These are phyloP conservation scores for Zygosaccharomyces sapae DNA, from an alignment of 1,139 yeast genomes.

Conservation along the genomic window DNA sequence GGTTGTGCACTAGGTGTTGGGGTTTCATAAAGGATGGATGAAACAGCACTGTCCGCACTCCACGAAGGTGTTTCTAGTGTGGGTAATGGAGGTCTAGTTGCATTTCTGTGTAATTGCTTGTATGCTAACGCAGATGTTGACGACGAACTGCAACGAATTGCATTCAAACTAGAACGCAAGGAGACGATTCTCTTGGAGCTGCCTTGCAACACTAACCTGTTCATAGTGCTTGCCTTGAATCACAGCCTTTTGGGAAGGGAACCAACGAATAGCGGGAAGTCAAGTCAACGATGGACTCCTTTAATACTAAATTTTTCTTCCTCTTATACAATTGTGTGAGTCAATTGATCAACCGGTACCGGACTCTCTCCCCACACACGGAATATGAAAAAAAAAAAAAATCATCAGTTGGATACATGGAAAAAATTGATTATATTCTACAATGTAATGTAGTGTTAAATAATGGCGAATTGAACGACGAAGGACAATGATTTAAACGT, in stretches of 20 bases:
- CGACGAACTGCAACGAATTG: conserved; percentile 37
- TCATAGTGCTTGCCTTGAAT: too few species aligned
- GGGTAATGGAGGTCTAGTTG: conserved; percentile 85
- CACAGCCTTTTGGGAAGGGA: too few species aligned
- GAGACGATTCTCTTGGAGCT: conserved; percentile 11
- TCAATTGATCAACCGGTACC: background rate
- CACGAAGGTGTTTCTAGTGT: conserved; percentile 92
- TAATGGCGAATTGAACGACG: too few species aligned
- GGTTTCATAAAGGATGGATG: conserved; percentile 90
- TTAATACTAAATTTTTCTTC: background rate
- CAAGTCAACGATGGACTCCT: background rate
- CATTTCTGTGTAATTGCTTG: conserved; percentile 82
- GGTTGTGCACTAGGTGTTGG: conserved; percentile 69
- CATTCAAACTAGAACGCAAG: background rate
- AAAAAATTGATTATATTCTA: too few species aligned
- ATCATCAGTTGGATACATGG: background rate
- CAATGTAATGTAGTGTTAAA: too few species aligned
- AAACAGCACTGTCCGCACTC: conserved; percentile 94
- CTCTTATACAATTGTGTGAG: background rate
- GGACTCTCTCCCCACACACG: conserved; percentile 1
- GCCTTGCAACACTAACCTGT: conserved; percentile 12
- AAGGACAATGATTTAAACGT: too few species aligned
- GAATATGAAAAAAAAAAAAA: background rate
- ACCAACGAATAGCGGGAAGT: too few species aligned
- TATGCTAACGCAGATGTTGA: conserved; percentile 96